Evolutionary conservation across 2,329 filamentous ascomycete genomes (phyloP).

Genomic region (Claviceps sp.): DNA sequence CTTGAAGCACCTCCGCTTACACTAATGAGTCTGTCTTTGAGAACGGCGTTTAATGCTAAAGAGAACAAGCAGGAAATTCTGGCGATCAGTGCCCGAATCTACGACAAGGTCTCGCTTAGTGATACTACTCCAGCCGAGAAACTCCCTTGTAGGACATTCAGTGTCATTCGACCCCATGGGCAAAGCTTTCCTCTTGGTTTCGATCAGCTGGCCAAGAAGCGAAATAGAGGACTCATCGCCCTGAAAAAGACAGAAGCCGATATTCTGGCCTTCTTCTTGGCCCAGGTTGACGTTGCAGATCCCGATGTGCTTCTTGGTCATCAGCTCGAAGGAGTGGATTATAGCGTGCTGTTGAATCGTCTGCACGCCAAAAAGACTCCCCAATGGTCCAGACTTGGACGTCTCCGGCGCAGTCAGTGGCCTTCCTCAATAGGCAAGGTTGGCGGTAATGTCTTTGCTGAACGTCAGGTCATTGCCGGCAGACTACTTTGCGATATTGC

Average conservation of each 20-base stretch:
- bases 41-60: slow-evolving; percentile 77
- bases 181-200: slow-evolving; percentile 75
- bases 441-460: slow-evolving; percentile 82
- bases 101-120: slow-evolving; percentile 75
- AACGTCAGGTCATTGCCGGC: slow-evolving; percentile 79
- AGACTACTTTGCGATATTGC: slow-evolving; percentile 85
- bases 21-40: slow-evolving; percentile 85
- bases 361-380: slow-evolving; percentile 83
- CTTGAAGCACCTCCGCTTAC: slow-evolving; percentile 77
- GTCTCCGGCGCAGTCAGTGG: slow-evolving; percentile 74
- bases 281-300: slow-evolving; percentile 75
- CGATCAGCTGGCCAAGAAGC: slow-evolving; percentile 57
- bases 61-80: slow-evolving; percentile 96
- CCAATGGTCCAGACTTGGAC: slow-evolving; percentile 86
- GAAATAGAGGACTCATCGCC: slow-evolving; percentile 64
- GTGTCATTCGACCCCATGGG: slow-evolving; percentile 70
- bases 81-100: slow-evolving; percentile 80
- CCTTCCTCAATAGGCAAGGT: slow-evolving; percentile 74
- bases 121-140: slow-evolving; percentile 84
- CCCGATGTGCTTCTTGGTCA: slow-evolving; percentile 92
- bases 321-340: slow-evolving; percentile 93
- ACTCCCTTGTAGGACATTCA: slow-evolving; percentile 81
- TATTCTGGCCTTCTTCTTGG: slow-evolving; percentile 77
- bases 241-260: slow-evolving; percentile 74
- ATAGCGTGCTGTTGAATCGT: slow-evolving; percentile 76